phyloP scores from a whole-genome alignment of 495 filamentous ascomycete genomes.

The Choiromyces venosus region DNA sequence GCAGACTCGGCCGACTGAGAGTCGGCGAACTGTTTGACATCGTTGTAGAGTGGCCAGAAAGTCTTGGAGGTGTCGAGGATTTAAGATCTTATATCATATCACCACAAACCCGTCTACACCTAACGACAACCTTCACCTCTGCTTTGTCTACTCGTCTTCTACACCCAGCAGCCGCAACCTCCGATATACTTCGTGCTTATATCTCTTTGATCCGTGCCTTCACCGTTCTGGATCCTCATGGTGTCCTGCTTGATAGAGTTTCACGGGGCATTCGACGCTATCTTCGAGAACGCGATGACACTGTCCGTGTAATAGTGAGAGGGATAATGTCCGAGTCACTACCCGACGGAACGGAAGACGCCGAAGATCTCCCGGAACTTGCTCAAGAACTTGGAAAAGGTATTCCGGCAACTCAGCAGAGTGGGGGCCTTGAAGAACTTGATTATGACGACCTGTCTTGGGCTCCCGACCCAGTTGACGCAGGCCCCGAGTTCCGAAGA shows the following conservation, averaged over 20 bases:
- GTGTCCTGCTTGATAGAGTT: conserved; percentile 81
- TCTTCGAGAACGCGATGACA: conserved; percentile 88
- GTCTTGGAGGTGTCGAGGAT: conserved; percentile 78
- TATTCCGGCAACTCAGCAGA: conserved; percentile 28
- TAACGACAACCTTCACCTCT: conserved; percentile 66
- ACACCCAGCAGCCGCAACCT: conserved; percentile 81
- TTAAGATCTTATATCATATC: conserved; percentile 51
- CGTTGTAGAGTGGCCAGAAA: conserved; percentile 75
- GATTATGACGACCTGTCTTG: conserved; percentile 89
- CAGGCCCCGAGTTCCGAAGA: conserved; percentile 81
- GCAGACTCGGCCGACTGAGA: conserved; percentile 70
- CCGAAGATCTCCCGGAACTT: conserved; percentile 61
- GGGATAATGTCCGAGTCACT: conserved; percentile 70
- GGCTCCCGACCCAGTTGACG: conserved; percentile 88
- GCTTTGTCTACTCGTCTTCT: conserved; percentile 67
- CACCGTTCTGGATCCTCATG: conserved; percentile 80
- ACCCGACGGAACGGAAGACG: conserved; percentile 4
- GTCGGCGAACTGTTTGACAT: conserved; percentile 83
- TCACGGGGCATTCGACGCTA: conserved; percentile 78
- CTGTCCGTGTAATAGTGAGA: conserved; percentile 75
- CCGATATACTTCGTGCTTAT: conserved; percentile 82
- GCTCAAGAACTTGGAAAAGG: conserved; percentile 66
- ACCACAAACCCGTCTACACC: conserved; percentile 54
- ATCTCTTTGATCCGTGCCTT: conserved; percentile 89
- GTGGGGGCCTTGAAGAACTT: conserved; percentile 53